A percentile compares a stretch with the other conserved stretches of the same genome.
Conservation (phyloP, 768 basidiomycete species). For the Suillus alpinus region DNA sequence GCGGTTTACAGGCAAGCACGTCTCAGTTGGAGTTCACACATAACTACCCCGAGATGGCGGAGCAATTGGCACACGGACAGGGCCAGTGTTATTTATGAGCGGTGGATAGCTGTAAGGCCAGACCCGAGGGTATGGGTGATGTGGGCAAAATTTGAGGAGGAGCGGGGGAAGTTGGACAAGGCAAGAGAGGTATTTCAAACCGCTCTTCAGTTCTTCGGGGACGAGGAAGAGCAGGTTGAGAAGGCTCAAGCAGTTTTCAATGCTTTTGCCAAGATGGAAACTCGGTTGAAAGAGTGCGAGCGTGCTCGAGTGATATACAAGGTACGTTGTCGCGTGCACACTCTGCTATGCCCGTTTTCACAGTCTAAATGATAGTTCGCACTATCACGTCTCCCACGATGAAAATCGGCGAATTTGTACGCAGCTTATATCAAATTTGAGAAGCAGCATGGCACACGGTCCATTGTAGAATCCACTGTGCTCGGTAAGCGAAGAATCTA, state of each 20-base stretch:
- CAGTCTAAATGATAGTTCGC: slow-evolving; percentile 65
- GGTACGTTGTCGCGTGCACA: slow-evolving; percentile 40
- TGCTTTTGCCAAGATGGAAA: slow-evolving; percentile 97
- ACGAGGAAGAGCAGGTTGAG: slow-evolving; percentile 84
- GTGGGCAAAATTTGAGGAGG: slow-evolving; percentile 86
- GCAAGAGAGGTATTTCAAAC: slow-evolving; percentile 88
- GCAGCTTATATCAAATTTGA: slow-evolving; percentile 96
- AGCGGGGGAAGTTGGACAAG: slow-evolving; percentile 61
- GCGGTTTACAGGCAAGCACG: slow-evolving; percentile 59
- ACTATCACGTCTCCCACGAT: slow-evolving; percentile 86
- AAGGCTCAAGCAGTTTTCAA: slow-evolving; percentile 90
- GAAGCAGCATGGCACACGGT: slow-evolving; percentile 92
- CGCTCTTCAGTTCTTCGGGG: slow-evolving; percentile 85
- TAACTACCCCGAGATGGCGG: slow-evolving; percentile 83
- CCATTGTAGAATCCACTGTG: slow-evolving; percentile 88
- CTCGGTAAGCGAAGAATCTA: slow-evolving; percentile 97
- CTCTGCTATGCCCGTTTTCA: neutral
- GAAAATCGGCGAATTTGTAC: slow-evolving; percentile 86
- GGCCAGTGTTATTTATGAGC: slow-evolving; percentile 89
- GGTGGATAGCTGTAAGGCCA: slow-evolving; percentile 75
- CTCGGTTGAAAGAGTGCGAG: slow-evolving; percentile 91
- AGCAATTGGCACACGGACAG: slow-evolving; percentile 71
- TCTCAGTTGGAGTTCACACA: slow-evolving; percentile 82
- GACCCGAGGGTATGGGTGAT: slow-evolving; percentile 85
- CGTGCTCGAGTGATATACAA: slow-evolving; percentile 97